Base-by-base conservation (phyloP, 1,284 basidiomycete genomes). In the Boletus albobrunnescens region DNA sequence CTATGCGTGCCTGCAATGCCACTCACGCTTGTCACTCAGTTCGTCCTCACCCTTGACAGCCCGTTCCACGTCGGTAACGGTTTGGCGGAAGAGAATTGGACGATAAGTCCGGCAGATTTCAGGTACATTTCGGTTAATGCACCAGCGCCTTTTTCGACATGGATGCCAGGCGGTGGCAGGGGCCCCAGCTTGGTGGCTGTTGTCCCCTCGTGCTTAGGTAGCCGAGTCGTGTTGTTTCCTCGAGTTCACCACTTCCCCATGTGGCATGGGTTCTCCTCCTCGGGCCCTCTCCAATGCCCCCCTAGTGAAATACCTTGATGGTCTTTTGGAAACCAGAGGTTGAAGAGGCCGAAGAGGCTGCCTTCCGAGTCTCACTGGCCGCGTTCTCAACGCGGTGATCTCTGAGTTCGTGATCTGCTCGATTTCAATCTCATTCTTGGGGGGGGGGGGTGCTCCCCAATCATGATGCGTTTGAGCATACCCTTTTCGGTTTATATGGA, bases 251-350 rank as follows among this genome's bases (percentile, higher is more conserved):
- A n/a, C n/a, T n/a, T n/a, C n/a, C n/a, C n/a, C n/a, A n/a, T n/a
- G n/a, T n/a, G n/a, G n/a, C n/a, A n/a, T n/a, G n/a, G n/a, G n/a
- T n/a, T n/a, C n/a, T n/a, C n/a, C n/a, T n/a, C n/a, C n/a, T n/a
- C n/a, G n/a, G n/a, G n/a, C n/a, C n/a, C n/a, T n/a, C n/a, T n/a
- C 42, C 30, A 36, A 51, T 27, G 19, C 3, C 14, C 23, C 2
- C n/a, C 3, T 42, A 92, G 90, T 92, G 50, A 71, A 82, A n/a
- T 32, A 75, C 80, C 0, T 74, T 71, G 17, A 68, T 81, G 1
- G 74, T 82, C 0, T 94, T 94, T 64, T 92, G 87, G 83, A 64
- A 73, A 9, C 54, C 76, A 0, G 74, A 82, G 50, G 76, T 81
- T 19, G 72, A 75, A 35, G 75, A 91, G 4, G 76, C 75, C n/a